These are phyloP conservation scores for Fusarium pseudocircinatum DNA, from an alignment of 2,329 filamentous ascomycete species.

Conservation along the genomic window DNA sequence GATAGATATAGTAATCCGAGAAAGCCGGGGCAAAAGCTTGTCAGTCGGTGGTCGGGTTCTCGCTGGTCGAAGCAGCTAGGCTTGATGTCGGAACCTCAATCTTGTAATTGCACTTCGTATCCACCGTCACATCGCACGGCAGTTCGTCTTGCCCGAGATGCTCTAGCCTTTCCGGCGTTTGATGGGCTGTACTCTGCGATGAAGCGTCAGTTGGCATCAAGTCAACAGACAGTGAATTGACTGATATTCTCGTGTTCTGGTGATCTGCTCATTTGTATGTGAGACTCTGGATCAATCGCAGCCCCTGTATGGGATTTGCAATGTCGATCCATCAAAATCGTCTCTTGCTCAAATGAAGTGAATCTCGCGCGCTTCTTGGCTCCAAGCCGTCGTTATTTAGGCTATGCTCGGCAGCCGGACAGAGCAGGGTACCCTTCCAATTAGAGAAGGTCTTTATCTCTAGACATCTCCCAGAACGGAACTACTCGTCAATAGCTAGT, in stretches of 20 bases:
- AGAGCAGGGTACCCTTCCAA: slow-evolving; percentile 22
- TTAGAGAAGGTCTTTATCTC: slow-evolving; percentile 18
- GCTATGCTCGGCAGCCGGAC: slow-evolving; percentile 8
- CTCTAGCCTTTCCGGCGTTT: not conserved
- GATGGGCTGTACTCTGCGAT: not conserved
- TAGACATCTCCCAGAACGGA: not conserved
- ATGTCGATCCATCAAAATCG: slow-evolving; percentile 37
- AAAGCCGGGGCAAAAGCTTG: slow-evolving; percentile 36
- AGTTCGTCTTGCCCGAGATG: slow-evolving; percentile 3
- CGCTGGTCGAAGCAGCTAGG: slow-evolving; percentile 25
- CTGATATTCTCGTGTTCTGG: not conserved
- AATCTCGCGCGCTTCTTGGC: slow-evolving; percentile 32
- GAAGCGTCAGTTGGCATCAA: not conserved
- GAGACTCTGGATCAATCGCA: not conserved
- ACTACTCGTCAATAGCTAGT: slow-evolving; percentile 4
- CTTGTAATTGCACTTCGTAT: slow-evolving; percentile 34
- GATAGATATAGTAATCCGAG: not conserved
- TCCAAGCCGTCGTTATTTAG: slow-evolving; percentile 6
- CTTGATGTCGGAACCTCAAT: slow-evolving; percentile 14
- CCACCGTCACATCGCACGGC: slow-evolving; percentile 17
- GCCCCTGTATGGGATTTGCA: slow-evolving; percentile 13
- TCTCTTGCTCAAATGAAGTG: slow-evolving; percentile 34
- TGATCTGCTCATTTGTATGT: not conserved
- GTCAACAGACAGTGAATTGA: not conserved
- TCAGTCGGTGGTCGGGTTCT: slow-evolving; percentile 25